Evolutionary conservation across 139 green algal species (phyloP).

Genomic region (Chlamydomonas sphaeroides): DNA sequence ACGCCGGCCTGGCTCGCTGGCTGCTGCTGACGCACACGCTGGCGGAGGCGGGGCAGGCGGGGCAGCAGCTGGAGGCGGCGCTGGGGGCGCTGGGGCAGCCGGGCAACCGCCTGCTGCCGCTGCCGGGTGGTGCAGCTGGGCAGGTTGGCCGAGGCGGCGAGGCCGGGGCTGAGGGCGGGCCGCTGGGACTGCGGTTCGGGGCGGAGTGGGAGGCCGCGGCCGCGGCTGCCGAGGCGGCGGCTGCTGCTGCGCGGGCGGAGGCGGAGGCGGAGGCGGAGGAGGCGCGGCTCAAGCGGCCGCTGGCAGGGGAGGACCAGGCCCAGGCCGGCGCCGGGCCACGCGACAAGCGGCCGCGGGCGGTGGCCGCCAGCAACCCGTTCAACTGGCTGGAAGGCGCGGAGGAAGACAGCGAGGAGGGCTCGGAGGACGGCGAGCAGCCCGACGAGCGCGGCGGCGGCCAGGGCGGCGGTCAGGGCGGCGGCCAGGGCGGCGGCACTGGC

Average conservation of each 20-base stretch:
- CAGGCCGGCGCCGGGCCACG: no score
- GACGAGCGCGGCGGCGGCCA: neutral
- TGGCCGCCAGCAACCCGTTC: no score
- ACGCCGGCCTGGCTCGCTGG: neutral
- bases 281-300: neutral
- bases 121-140: conserved; percentile 2
- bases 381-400: neutral
- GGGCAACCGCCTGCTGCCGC: no score
- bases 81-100: neutral
- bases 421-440: neutral
- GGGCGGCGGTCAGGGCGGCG: neutral
- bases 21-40: conserved; percentile 20
- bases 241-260: neutral
- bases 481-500: neutral
- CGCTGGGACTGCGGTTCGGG: neutral
- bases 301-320: no score
- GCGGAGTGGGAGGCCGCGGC: neutral
- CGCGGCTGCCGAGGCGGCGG: neutral
- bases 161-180: neutral
- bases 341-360: no score
- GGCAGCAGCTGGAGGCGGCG: neutral
- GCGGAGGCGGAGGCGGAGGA: neutral
- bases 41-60: conserved; percentile 6
- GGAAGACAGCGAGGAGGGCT: neutral
- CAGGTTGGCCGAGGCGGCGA: conserved; percentile 5